Percentiles rank a stretch among this genome's conserved stretches.
These are phyloP conservation scores for Epichloe gansuensis DNA, from an alignment of 2,329 filamentous ascomycete species.

Conservation along the genomic window DNA sequence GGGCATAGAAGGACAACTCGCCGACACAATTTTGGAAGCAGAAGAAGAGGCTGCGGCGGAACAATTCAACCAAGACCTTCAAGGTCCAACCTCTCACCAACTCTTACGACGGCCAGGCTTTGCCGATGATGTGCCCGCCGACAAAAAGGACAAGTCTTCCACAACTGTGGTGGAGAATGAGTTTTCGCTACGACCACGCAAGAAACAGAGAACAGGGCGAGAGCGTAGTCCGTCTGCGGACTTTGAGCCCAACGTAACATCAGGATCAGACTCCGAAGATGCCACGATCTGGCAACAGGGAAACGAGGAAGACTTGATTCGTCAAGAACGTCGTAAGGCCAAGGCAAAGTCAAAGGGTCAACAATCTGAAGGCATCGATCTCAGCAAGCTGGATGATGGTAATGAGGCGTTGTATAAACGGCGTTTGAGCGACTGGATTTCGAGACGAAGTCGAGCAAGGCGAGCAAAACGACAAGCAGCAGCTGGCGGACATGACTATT, in stretches of 20 bases:
- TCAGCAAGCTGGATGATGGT: conserved; percentile 68
- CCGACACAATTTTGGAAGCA: conserved; percentile 67
- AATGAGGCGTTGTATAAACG: conserved; percentile 69
- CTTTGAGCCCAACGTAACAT: conserved; percentile 25
- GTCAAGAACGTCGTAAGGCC: conserved; percentile 28
- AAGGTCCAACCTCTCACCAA: conserved; percentile 53
- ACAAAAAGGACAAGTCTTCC: neutral
- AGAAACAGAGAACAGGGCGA: conserved; percentile 33
- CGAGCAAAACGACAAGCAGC: conserved; percentile 26
- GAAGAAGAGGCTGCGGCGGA: conserved; percentile 52
- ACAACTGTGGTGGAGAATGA: conserved; percentile 28
- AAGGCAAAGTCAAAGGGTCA: conserved; percentile 23
- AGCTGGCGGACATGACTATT: conserved; percentile 15
- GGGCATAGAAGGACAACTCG: conserved; percentile 54
- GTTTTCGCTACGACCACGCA: conserved; percentile 45
- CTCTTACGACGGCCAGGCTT: conserved; percentile 64
- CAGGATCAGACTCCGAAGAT: conserved; percentile 22
- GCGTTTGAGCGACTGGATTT: conserved; percentile 64
- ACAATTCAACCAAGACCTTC: conserved; percentile 26
- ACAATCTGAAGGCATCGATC: conserved; percentile 31
- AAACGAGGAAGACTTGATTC: conserved; percentile 26
- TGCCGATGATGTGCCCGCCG: conserved; percentile 22
- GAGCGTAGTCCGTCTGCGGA: conserved; percentile 33
- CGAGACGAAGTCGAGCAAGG: conserved; percentile 30
- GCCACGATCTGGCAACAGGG: conserved; percentile 25